Conservation (phyloP, 2,329 filamentous ascomycete genomes). For the Xenoacremonium recifei region DNA sequence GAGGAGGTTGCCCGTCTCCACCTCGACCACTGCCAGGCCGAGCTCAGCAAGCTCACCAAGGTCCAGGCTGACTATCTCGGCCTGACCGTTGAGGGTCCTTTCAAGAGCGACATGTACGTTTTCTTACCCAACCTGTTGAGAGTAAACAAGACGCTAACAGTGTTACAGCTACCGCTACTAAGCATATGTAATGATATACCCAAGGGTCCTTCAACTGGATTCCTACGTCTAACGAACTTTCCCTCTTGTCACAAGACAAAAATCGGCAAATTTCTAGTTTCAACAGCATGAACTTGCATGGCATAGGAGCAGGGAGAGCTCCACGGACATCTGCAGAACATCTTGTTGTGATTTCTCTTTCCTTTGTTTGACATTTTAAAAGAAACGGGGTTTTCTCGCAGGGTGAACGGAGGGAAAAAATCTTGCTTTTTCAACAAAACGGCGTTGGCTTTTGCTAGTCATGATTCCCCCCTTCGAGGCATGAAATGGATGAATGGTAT, state of each 20-base stretch:
- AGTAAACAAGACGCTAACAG: slow-evolving; percentile 12
- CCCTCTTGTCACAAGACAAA: slow-evolving; percentile 28
- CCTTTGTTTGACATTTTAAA: slow-evolving; percentile 6
- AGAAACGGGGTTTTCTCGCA: slow-evolving; percentile 10
- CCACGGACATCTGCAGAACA: slow-evolving; percentile 25
- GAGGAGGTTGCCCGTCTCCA: slow-evolving; percentile 97
- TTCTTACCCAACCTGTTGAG: background rate
- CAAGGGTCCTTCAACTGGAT: slow-evolving; percentile 40
- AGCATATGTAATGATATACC: slow-evolving; percentile 34
- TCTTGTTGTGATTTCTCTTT: slow-evolving; percentile 13
- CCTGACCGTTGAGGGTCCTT: slow-evolving; percentile 82
- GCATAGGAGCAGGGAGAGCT: slow-evolving; percentile 33
- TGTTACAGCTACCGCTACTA: slow-evolving; percentile 44
- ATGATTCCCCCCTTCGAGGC: slow-evolving; percentile 24
- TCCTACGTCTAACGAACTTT: slow-evolving; percentile 36
- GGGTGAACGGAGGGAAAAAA: slow-evolving; percentile 23
- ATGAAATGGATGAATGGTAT: slow-evolving; percentile 7
- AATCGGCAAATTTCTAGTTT: slow-evolving; percentile 40
- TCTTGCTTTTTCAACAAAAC: slow-evolving; percentile 34
- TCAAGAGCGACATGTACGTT: slow-evolving; percentile 88
- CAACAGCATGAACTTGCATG: slow-evolving; percentile 45
- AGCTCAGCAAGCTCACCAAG: slow-evolving; percentile 81
- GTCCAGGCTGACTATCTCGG: slow-evolving; percentile 96
- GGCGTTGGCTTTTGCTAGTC: slow-evolving; percentile 29
- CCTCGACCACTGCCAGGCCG: slow-evolving; percentile 88